Conservation (phyloP, 352 stramenopile species). For the Globisporangium recalcitrans region DNA sequence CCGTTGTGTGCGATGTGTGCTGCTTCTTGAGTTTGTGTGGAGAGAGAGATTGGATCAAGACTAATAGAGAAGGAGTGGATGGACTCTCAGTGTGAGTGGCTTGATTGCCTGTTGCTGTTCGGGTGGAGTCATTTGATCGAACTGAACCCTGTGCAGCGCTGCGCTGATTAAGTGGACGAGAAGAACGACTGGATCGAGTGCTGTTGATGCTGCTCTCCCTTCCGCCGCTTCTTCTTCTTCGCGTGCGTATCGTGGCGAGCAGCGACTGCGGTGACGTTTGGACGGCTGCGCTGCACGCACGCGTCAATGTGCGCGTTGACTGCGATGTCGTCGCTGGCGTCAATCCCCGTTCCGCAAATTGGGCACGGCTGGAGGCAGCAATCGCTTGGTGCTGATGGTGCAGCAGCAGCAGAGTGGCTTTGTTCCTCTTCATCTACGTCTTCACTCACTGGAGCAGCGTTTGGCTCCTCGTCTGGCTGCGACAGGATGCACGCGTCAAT, state of each 20-base stretch:
- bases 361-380: slow-evolving; percentile 17
- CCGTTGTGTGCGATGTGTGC: neutral
- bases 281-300: slow-evolving; percentile 12
- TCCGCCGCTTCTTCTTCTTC: slow-evolving; percentile 6
- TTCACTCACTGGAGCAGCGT: neutral
- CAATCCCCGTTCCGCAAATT: slow-evolving; percentile 19
- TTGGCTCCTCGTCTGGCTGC: neutral
- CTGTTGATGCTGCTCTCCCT: neutral
- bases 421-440: neutral
- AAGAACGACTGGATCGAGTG: slow-evolving; percentile 22
- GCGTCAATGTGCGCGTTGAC: slow-evolving; percentile 25
- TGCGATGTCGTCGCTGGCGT: slow-evolving; percentile 13
- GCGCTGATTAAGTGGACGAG: neutral
- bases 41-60: neutral
- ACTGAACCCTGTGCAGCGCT: too few relatives aligned
- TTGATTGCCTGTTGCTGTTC: too few relatives aligned
- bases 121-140: neutral
- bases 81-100: neutral
- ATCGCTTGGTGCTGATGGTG: neutral
- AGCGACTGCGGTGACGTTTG: neutral
- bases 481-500: slow-evolving; percentile 44
- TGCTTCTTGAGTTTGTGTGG: neutral
- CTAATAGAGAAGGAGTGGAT: neutral
- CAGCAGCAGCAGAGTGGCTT: too few relatives aligned
- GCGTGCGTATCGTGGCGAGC: neutral